A percentile compares a stretch with the other conserved stretches of the same genome.
Evolutionary conservation across 768 basidiomycete genomes (phyloP).

Genomic region (Chlorophyllum brunneum): DNA sequence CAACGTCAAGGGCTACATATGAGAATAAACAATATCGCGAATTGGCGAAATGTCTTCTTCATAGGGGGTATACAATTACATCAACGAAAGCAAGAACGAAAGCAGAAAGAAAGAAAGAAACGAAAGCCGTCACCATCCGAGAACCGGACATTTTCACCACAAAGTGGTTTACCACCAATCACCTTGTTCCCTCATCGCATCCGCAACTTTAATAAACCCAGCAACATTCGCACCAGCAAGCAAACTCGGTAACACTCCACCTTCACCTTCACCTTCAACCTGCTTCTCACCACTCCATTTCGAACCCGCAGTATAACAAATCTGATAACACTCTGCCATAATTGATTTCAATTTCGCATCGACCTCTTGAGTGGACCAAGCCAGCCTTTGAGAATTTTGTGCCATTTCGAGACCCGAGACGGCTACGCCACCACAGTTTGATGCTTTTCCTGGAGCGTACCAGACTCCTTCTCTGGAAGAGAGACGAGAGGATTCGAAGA

Average conservation of each 20-base stretch:
- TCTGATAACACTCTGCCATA: conserved; percentile 64
- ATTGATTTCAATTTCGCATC: conserved; percentile 67
- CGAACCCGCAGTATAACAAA: conserved; percentile 52
- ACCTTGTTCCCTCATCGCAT: conserved; percentile 72
- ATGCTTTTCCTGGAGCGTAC: conserved; percentile 72
- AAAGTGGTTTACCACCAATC: conserved; percentile 61
- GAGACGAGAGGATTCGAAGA: conserved; percentile 63
- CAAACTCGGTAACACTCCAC: conserved; percentile 42
- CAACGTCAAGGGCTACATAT: too few relatives aligned
- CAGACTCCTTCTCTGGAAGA: conserved; percentile 46
- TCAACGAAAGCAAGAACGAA: too few relatives aligned
- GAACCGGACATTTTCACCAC: not conserved
- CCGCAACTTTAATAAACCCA: conserved; percentile 66
- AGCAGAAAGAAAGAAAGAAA: too few relatives aligned
- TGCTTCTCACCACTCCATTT: conserved; percentile 52
- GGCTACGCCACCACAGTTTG: conserved; percentile 73
- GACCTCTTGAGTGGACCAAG: conserved; percentile 61
- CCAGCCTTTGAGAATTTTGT: conserved; percentile 66
- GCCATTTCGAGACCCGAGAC: conserved; percentile 80
- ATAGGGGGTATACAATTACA: too few relatives aligned
- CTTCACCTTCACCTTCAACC: conserved; percentile 25
- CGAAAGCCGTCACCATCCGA: too few relatives aligned
- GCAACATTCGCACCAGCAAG: conserved; percentile 71
- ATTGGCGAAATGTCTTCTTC: too few relatives aligned
- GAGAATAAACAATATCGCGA: too few relatives aligned